These are phyloP conservation scores for Trifolium repens DNA, from an alignment of 306 rosid species.

Conservation along the genomic window DNA sequence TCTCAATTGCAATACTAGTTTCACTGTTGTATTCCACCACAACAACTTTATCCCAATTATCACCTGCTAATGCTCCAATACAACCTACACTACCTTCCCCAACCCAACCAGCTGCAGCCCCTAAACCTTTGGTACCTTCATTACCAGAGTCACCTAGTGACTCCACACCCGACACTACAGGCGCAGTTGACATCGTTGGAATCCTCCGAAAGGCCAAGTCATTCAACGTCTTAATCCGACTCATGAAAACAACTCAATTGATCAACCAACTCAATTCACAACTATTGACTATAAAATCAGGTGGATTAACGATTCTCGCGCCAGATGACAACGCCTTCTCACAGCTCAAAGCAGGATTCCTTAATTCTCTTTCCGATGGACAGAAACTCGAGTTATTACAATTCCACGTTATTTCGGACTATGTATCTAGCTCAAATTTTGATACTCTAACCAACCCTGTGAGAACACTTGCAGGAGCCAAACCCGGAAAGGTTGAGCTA, in stretches of 20 bases:
- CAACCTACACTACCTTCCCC: slow-evolving; percentile 35
- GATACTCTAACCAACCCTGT: slow-evolving; percentile 70
- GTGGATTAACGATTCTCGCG: slow-evolving; percentile 63
- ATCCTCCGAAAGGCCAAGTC: slow-evolving; percentile 61
- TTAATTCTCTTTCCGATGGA: slow-evolving; percentile 57
- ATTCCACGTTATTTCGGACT: slow-evolving; percentile 59
- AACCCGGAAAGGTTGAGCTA: slow-evolving; percentile 54
- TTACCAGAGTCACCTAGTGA: slow-evolving; percentile 50
- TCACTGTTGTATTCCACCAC: slow-evolving; percentile 33
- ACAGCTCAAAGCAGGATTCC: slow-evolving; percentile 65
- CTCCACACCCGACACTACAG: slow-evolving; percentile 43
- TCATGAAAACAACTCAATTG: slow-evolving; percentile 67
- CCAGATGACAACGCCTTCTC: slow-evolving; percentile 63
- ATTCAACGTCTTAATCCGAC: slow-evolving; percentile 56
- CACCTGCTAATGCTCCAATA: slow-evolving; percentile 53
- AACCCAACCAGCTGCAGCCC: slow-evolving; percentile 30
- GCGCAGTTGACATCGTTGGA: slow-evolving; percentile 51
- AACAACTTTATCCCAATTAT: slow-evolving; percentile 42
- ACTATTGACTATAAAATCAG: slow-evolving; percentile 52
- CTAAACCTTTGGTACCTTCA: slow-evolving; percentile 49
- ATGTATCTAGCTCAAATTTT: slow-evolving; percentile 60
- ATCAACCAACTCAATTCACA: slow-evolving; percentile 63
- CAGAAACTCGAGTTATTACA: slow-evolving; percentile 65
- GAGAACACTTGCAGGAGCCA: slow-evolving; percentile 68
- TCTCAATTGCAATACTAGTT: slow-evolving; percentile 35